A percentile compares a stretch with the other conserved stretches of the same genome.
Conservation (phyloP, 345 rosid species). For the Cochlearia excelsa region DNA sequence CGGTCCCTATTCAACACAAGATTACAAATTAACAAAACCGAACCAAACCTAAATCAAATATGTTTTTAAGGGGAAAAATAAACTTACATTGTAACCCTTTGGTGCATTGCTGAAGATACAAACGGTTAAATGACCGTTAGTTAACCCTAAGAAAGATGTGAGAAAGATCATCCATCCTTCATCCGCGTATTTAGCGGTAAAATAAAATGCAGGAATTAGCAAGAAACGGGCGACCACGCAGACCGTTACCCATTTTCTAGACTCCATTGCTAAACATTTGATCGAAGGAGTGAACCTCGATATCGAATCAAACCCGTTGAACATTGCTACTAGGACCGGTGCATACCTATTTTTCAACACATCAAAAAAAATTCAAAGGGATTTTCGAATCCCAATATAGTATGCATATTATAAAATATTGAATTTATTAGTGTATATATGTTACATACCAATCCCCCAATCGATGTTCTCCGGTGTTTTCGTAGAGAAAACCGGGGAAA, state of each 20-base stretch:
- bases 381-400: not conserved
- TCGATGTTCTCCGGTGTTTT: slow-evolving; percentile 72
- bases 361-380: not conserved
- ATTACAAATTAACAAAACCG: slow-evolving; percentile 7
- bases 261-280: slow-evolving; percentile 46
- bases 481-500: slow-evolving; percentile 84
- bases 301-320: slow-evolving; percentile 58
- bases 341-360: slow-evolving; percentile 54
- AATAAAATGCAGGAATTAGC: slow-evolving; percentile 72
- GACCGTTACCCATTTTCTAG: slow-evolving; percentile 50
- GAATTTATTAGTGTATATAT: not conserved
- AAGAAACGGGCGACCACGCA: slow-evolving; percentile 49
- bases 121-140: slow-evolving; percentile 70
- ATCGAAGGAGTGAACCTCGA: slow-evolving; percentile 61
- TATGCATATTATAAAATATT: not conserved
- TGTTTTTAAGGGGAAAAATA: no score
- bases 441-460: slow-evolving; percentile 63
- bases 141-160: slow-evolving; percentile 68
- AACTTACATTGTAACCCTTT: slow-evolving; percentile 77
- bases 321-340: slow-evolving; percentile 69
- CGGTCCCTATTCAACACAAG: slow-evolving; percentile 25
- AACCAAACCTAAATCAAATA: not conserved
- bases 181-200: slow-evolving; percentile 67
- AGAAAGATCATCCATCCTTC: slow-evolving; percentile 89
- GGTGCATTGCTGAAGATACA: slow-evolving; percentile 78